Base-by-base conservation (phyloP, 192 early-diverging fungal species). In the Phlyctochytrium arcticum region DNA sequence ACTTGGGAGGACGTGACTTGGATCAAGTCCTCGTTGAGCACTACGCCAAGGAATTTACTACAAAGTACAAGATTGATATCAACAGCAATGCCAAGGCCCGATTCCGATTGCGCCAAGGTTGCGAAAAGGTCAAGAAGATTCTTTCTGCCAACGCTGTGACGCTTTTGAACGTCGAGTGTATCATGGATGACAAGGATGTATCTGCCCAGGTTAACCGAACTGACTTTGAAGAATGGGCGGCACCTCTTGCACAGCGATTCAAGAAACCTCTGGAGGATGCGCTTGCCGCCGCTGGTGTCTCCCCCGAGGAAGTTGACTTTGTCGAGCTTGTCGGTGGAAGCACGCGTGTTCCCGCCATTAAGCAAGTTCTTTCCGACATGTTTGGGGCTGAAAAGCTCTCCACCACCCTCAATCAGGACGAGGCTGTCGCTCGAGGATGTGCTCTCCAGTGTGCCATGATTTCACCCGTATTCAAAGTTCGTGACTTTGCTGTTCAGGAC, bases 41-140 rank as follows among this genome's bases (percentile, higher is more conserved):
- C 75, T 91, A 90, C 54, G 85, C 89, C 75, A 82, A 79, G 36
- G 86, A 92, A 60, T 95, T 96, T 82, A 84, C 90, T 82, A 86
- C 86, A 57, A 98, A 96, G 83, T 95, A 94, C 85, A 93, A 93
- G 76, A 89, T 97, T 48, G 89, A 98, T 73, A 89, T 98, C 66
- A 80, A 78, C 68, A 77, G 84, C 54, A 96, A 90, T 81, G 79
- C 80, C 71, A 96, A 95, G 85, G 94, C 94, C 27, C 58, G 88
- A 54, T 89, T 95, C 77, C 90, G 96, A 65, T 83, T 98, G 68
- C 81, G 90, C 48, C 85, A 89, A 48, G 94, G 84, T 51, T 84
- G 83, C 70, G 96, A 98, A 76, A 91, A 91, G 79, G 89, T 92
- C 63, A 98, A 98, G 88, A 98, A 98, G 87, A 84, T 96, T 26